Conservation (phyloP, 148 eudicot genomes). For the Chenopodium suecicum region DNA sequence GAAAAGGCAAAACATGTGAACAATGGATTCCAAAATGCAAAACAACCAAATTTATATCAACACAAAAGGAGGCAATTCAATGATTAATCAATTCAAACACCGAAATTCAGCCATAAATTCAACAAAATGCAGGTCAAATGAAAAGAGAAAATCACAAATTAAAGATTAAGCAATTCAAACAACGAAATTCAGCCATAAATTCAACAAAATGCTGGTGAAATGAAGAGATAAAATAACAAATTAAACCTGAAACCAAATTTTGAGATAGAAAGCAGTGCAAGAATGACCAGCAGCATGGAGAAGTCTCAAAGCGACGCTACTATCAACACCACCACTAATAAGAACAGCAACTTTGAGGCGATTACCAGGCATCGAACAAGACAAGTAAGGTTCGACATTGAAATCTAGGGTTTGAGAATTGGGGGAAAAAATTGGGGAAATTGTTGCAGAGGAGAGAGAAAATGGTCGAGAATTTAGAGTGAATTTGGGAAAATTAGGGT, state of each 20-base stretch:
- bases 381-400: conserved; percentile 52
- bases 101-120: background rate
- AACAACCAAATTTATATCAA: background rate
- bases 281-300: conserved; percentile 94
- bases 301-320: conserved; percentile 90
- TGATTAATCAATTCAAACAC: background rate
- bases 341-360: conserved; percentile 71
- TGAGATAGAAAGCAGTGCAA: conserved; percentile 94
- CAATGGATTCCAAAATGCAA: background rate
- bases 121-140: background rate
- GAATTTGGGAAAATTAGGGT: conserved; percentile 8
- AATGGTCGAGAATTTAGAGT: background rate
- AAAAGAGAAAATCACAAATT: background rate
- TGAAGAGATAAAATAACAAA: background rate
- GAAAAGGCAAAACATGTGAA: background rate
- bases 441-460: conserved; percentile 27
- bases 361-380: conserved; percentile 57
- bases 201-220: background rate
- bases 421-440: background rate
- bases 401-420: conserved; percentile 20
- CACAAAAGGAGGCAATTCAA: too few relatives aligned
- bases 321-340: conserved; percentile 93
- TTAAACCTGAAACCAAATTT: conserved; percentile 89
- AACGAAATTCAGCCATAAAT: background rate
- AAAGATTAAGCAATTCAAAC: background rate